A percentile compares a stretch with the other conserved stretches of the same genome.
Evolutionary conservation across 1,139 yeast genomes (phyloP).

Genomic region (Candida tropicalis): DNA sequence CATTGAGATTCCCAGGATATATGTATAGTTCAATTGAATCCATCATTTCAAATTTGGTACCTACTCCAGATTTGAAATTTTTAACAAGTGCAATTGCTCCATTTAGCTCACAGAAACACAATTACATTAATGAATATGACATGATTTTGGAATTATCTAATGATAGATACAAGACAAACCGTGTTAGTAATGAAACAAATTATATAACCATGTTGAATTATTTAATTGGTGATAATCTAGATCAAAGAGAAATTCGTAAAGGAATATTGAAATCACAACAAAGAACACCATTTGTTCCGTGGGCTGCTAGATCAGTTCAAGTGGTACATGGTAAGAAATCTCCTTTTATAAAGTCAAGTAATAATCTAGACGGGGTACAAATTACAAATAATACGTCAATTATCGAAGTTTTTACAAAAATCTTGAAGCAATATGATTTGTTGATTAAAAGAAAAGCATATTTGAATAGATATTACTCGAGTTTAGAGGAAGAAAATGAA

Average conservation of each 20-base stretch:
- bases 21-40: constrained; percentile 87
- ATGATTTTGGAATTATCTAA: constrained; percentile 80
- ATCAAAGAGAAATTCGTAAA: constrained; percentile 77
- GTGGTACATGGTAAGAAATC: constrained; percentile 78
- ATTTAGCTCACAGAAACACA: constrained; percentile 59
- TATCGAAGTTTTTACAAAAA: constrained; percentile 62
- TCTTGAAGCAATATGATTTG: constrained; percentile 76
- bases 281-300: constrained; percentile 79
- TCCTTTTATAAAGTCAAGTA: constrained; percentile 43
- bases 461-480: constrained; percentile 71
- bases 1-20: constrained; percentile 89
- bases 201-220: constrained; percentile 77
- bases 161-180: constrained; percentile 77
- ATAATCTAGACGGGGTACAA: constrained; percentile 70
- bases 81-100: constrained; percentile 88
- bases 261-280: constrained; percentile 79
- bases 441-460: constrained; percentile 84
- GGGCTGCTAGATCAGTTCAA: constrained; percentile 83
- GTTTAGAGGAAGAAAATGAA: constrained; percentile 38
- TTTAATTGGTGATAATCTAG: constrained; percentile 65
- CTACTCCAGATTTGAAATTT: constrained; percentile 89
- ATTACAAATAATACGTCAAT: constrained; percentile 79
- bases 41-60: constrained; percentile 78
- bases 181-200: constrained; percentile 33
- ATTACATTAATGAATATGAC: constrained; percentile 81